These are phyloP conservation scores for Camelina neglecta DNA, from an alignment of 345 rosid genomes.

Conservation along the genomic window DNA sequence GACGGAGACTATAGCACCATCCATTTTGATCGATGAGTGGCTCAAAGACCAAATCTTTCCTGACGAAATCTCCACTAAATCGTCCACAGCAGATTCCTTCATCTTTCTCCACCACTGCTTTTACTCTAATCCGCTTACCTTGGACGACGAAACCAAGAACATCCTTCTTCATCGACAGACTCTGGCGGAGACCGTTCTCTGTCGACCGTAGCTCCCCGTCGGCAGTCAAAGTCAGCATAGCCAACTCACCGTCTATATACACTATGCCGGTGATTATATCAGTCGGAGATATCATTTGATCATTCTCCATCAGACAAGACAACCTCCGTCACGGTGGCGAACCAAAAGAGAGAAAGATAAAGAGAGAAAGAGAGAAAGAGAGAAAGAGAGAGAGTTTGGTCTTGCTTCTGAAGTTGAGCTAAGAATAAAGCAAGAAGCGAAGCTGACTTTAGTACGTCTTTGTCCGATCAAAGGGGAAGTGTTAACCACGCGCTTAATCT, in stretches of 20 bases:
- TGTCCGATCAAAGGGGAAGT: slow-evolving; percentile 25
- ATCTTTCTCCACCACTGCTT: slow-evolving; percentile 49
- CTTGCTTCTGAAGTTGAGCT: slow-evolving; percentile 29
- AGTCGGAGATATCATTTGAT: slow-evolving; percentile 18
- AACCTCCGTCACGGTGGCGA: not conserved
- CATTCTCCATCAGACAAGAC: slow-evolving; percentile 20
- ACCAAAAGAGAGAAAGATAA: slow-evolving; percentile 3
- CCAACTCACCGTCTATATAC: slow-evolving; percentile 46
- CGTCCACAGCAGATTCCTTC: slow-evolving; percentile 60
- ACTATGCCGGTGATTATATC: slow-evolving; percentile 51
- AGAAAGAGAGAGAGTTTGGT: slow-evolving; percentile 23
- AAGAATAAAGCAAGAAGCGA: slow-evolving; percentile 20
- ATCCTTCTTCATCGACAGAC: slow-evolving; percentile 59
- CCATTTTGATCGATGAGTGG: slow-evolving; percentile 42
- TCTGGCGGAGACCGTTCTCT: slow-evolving; percentile 37
- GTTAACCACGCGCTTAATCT: slow-evolving; percentile 14
- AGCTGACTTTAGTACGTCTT: slow-evolving; percentile 7
- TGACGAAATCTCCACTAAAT: slow-evolving; percentile 49
- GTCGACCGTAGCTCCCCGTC: slow-evolving; percentile 61
- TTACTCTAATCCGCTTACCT: slow-evolving; percentile 58
- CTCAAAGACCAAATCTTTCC: slow-evolving; percentile 77
- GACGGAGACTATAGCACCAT: slow-evolving; percentile 65
- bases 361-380: slow-evolving; percentile 15
- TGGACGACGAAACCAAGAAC: slow-evolving; percentile 74
- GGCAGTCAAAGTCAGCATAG: slow-evolving; percentile 52